Conservation (phyloP, 108 stramenopile species). For the Parietichytrium sp. region DNA sequence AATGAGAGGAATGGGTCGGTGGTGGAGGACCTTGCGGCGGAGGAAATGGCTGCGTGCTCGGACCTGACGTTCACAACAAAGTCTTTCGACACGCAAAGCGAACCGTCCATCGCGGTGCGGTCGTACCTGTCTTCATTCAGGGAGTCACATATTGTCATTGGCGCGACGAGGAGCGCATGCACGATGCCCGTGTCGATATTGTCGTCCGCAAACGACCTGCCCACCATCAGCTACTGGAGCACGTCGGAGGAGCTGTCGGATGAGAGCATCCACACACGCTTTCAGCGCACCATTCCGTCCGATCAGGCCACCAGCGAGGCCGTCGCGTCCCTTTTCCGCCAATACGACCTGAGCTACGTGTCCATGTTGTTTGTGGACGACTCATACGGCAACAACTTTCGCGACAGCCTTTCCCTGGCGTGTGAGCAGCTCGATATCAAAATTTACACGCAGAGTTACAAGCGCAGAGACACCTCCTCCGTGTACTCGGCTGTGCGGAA, state of each 20-base stretch:
- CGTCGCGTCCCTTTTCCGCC: neutral
- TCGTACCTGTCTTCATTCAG: neutral
- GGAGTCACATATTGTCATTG: neutral
- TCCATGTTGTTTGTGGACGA: conserved; percentile 22
- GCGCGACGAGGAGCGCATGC: neutral
- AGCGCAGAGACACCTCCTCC: neutral
- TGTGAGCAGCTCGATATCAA: neutral
- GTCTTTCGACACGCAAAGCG: neutral
- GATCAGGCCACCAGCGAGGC: neutral
- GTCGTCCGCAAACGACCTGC: neutral
- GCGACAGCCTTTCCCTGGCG: neutral
- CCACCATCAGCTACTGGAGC: conserved; percentile 4
- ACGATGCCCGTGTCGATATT: conserved; percentile 19
- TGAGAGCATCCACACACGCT: conserved; percentile 4
- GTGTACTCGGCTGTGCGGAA: neutral
- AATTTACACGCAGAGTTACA: neutral
- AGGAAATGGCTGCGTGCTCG: neutral
- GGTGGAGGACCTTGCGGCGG: neutral
- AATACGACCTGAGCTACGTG: neutral
- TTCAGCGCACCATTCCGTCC: neutral
- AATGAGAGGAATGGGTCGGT: neutral
- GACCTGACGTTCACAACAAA: neutral
- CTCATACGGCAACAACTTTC: conserved; percentile 20
- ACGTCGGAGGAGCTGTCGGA: neutral
- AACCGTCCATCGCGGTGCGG: conserved; percentile 2